Percentiles rank a stretch among this genome's conserved stretches.
Evolutionary conservation across 2,329 filamentous ascomycete species (phyloP).

Genomic region (Colletotrichum sp.): DNA sequence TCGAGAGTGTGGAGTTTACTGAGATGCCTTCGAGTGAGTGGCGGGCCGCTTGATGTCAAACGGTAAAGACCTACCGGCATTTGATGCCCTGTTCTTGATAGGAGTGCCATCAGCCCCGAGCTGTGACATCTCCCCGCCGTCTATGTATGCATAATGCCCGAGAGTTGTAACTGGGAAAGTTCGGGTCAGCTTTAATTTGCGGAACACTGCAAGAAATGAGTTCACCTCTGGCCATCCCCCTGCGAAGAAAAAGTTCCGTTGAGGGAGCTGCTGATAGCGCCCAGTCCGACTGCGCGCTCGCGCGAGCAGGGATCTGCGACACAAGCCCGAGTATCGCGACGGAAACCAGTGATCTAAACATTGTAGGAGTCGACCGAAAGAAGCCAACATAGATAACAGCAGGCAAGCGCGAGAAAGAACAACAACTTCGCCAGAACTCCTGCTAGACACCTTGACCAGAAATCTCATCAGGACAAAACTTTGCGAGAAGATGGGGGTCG

Average conservation of each 20-base stretch:
- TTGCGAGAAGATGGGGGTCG: background rate
- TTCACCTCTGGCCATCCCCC: background rate
- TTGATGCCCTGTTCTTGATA: background rate
- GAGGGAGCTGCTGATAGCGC: background rate
- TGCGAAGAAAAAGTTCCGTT: background rate
- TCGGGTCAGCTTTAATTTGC: background rate
- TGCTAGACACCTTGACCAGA: background rate
- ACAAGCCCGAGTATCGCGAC: background rate
- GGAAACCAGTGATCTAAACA: background rate
- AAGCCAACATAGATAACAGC: background rate
- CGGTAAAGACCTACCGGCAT: background rate
- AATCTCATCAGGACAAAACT: fast-evolving
- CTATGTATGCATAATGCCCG: slow-evolving; percentile 41
- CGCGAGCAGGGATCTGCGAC: background rate
- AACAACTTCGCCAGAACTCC: background rate
- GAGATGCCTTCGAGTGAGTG: background rate
- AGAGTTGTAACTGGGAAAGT: slow-evolving; percentile 23
- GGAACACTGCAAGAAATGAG: fast-evolving
- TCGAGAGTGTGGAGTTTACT: slow-evolving; percentile 21
- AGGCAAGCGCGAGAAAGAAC: background rate
- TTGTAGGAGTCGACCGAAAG: background rate
- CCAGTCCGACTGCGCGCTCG: background rate
- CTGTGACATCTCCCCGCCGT: slow-evolving; percentile 39
- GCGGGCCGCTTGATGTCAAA: background rate
- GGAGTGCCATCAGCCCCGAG: background rate